Evolutionary conservation across 768 basidiomycete genomes (phyloP).

Genomic region (Panellus pusillus): DNA sequence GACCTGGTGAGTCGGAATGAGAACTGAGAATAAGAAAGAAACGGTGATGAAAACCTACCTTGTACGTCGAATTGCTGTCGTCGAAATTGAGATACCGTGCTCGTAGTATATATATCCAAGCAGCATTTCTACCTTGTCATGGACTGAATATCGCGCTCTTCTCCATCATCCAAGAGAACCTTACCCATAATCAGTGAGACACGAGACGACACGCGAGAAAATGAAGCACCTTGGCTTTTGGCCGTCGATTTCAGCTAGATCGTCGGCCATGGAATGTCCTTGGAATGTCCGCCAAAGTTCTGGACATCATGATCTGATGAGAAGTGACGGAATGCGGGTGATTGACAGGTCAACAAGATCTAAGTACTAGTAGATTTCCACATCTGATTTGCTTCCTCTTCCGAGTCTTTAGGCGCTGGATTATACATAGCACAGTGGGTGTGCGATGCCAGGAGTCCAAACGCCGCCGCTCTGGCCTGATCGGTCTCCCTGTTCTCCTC

Average conservation of each 20-base stretch:
- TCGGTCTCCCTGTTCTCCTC: no score
- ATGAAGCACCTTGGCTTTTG: slow-evolving; percentile 40
- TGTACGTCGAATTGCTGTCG: slow-evolving; percentile 28
- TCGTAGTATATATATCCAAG: no score
- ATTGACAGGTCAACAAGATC: no score
- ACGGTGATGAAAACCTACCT: slow-evolving; percentile 1
- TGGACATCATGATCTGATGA: no score
- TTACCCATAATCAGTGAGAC: slow-evolving; percentile 30
- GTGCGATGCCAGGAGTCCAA: no score
- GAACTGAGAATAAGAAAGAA: no score
- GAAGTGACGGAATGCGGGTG: no score
- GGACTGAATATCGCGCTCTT: slow-evolving; percentile 9
- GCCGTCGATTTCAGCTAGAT: slow-evolving; percentile 52
- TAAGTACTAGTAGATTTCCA: no score
- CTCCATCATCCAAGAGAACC: slow-evolving; percentile 45
- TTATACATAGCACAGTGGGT: no score
- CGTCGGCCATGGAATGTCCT: slow-evolving; percentile 30
- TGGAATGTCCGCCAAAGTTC: background rate
- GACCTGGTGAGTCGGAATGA: slow-evolving; percentile 8
- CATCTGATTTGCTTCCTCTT: no score
- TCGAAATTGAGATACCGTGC: background rate
- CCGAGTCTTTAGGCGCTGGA: no score
- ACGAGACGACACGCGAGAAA: slow-evolving; percentile 23
- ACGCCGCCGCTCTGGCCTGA: no score
- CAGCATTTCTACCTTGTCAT: slow-evolving; percentile 8